Conservation (phyloP, 352 stramenopile genomes). For the Phytophthora capsici region DNA sequence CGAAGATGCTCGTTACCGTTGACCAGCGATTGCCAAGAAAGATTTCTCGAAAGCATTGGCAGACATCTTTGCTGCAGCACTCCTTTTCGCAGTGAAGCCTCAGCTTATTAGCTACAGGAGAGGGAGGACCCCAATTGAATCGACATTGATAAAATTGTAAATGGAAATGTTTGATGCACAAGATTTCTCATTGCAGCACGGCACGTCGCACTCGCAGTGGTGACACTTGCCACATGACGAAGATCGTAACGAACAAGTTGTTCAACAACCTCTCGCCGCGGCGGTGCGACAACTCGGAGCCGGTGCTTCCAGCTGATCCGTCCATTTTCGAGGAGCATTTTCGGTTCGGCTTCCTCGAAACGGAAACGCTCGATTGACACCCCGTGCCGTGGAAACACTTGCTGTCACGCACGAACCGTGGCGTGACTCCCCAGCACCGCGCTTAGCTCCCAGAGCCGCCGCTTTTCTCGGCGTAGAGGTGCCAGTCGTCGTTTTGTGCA, state of each 20-base stretch:
- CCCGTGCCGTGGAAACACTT: conserved; percentile 18
- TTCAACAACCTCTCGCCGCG: background rate
- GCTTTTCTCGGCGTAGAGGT: conserved; percentile 27
- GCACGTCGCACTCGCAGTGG: background rate
- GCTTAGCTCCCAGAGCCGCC: background rate
- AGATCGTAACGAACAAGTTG: background rate
- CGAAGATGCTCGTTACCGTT: too few relatives aligned
- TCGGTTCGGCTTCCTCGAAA: conserved; percentile 7
- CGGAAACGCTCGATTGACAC: conserved; percentile 8
- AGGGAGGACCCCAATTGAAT: too few relatives aligned
- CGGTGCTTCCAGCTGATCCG: conserved; percentile 4
- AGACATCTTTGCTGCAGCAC: background rate
- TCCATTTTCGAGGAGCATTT: conserved; percentile 8
- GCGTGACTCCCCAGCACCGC: conserved; percentile 6
- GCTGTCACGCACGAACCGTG: conserved; percentile 15
- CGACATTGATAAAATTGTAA: too few relatives aligned
- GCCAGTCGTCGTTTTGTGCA: conserved; percentile 21
- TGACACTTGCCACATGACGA: conserved; percentile 3
- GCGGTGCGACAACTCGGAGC: conserved; percentile 11
- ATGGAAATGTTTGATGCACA: background rate
- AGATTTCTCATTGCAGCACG: background rate
- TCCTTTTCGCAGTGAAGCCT: background rate
- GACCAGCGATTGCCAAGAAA: too few relatives aligned
- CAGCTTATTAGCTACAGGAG: too few relatives aligned
- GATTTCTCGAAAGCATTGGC: too few relatives aligned